phyloP scores from a whole-genome alignment of 768 basidiomycete species.

The Hirschioporus abietinus region DNA sequence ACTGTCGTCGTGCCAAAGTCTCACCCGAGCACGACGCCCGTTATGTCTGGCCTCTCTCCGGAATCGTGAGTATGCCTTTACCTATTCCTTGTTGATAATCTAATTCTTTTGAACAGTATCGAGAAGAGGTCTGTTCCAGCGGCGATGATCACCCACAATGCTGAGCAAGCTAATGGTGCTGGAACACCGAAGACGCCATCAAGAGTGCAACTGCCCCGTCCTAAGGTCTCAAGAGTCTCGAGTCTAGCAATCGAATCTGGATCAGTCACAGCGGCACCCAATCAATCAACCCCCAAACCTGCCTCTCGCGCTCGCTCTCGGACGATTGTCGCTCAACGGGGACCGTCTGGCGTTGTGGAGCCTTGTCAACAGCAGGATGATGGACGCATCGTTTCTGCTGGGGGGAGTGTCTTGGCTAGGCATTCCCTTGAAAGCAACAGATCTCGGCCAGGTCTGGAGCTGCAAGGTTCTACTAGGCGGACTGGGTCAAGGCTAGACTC shows the following conservation, averaged over 20 bases:
- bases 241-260: neutral
- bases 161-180: neutral
- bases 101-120: neutral
- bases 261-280: neutral
- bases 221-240: neutral
- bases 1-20: neutral
- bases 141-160: neutral
- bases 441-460: neutral
- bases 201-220: neutral
- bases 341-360: neutral
- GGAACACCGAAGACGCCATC: neutral
- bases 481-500: neutral
- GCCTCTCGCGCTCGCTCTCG: neutral
- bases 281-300: neutral
- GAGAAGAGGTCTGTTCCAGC: neutral
- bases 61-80: neutral
- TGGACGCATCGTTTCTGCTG: neutral
- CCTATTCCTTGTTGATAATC: neutral
- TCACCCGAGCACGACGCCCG: neutral
- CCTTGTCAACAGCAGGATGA: neutral
- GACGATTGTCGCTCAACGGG: neutral
- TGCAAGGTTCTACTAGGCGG: neutral
- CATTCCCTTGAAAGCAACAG: neutral
- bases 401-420: neutral
- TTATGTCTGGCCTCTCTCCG: neutral